phyloP scores from a whole-genome alignment of 225 moss, liverwort and hornwort genomes.

The Marchantia polymorpha region DNA sequence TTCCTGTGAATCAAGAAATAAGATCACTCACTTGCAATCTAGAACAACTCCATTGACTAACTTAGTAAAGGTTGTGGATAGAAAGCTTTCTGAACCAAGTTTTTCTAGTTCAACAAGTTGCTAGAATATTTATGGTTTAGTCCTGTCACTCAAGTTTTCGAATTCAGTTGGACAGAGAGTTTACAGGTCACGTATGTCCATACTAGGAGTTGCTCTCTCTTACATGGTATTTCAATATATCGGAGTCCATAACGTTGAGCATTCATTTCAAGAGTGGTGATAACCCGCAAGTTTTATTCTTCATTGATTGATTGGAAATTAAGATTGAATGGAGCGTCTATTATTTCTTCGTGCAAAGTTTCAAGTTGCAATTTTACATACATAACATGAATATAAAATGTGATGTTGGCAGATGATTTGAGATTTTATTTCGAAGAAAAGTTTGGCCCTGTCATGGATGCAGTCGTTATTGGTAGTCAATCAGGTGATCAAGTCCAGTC shows the following conservation, averaged over 20 bases:
- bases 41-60: not conserved
- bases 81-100: too few relatives aligned
- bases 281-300: not conserved
- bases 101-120: not conserved
- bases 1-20: not conserved
- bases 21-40: too few relatives aligned
- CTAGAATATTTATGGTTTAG: too few relatives aligned
- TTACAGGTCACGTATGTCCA: too few relatives aligned
- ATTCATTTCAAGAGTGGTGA: not conserved
- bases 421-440: constrained; percentile 89
- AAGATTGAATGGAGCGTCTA: not conserved
- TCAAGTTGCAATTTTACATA: not conserved
- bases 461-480: constrained; percentile 87
- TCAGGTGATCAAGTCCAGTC: constrained; percentile 94
- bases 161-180: too few relatives aligned
- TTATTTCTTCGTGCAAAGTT: not conserved
- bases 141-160: too few relatives aligned
- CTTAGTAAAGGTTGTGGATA: too few relatives aligned
- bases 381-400: not conserved
- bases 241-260: not conserved
- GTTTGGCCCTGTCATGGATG: constrained; percentile 89
- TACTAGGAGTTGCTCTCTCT: too few relatives aligned
- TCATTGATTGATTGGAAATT: not conserved
- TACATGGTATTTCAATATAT: not conserved
- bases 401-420: constrained; percentile 67